Base-by-base conservation (phyloP, 768 basidiomycete species). In the Peribolospora kevripleyi region DNA sequence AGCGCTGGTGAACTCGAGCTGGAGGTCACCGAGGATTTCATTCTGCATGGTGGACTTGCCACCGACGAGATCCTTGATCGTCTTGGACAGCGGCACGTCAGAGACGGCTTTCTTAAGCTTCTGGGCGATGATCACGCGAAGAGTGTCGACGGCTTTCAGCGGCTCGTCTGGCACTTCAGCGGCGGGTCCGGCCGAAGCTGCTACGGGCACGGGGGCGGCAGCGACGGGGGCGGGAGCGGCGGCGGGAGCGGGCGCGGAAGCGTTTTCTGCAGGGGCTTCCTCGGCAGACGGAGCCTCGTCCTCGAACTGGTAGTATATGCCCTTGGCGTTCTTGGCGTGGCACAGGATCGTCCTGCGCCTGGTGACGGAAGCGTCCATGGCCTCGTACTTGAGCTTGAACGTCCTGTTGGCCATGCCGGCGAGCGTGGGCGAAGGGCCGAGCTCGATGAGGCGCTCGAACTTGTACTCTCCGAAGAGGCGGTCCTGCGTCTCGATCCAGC, bases 401-500 rank as follows among this genome's bases (percentile, higher is more conserved):
- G 87, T 91, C 41, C 87, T 78, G 5, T 75, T 74, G 1, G 87
- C 87, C 88, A 91, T 91, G 42, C 88, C 91, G 7, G 85, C 86
- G 54, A 98, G 75, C 7, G 88, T 95, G 2, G 93, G 93, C 4
- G 87, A 87, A 46, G 93, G 93, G 41, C 93, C 93, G 53, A 98
- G 72, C 67, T 98, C 93, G 62, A 98, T 81, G 63, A 97, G 74
- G 11, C 93, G 80, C 68, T 95, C 91, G 63, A 93, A 93, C 48
- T 73, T 72, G 73, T 78, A 93, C 7, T 78, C 68, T 7, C 74
- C 75, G 73, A 98, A 98, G 55, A 98, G 75, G 37, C 83, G 75
- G 64, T 98, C 93, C 66, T 98, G 93, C 0, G 91, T 98, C 71
- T 97, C 84, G 63, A 98, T 98, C 93, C 93, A 98, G 51, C 90